Conservation (phyloP, 805 yeast species). For the Metschnikowia chrysomelidarum region DNA sequence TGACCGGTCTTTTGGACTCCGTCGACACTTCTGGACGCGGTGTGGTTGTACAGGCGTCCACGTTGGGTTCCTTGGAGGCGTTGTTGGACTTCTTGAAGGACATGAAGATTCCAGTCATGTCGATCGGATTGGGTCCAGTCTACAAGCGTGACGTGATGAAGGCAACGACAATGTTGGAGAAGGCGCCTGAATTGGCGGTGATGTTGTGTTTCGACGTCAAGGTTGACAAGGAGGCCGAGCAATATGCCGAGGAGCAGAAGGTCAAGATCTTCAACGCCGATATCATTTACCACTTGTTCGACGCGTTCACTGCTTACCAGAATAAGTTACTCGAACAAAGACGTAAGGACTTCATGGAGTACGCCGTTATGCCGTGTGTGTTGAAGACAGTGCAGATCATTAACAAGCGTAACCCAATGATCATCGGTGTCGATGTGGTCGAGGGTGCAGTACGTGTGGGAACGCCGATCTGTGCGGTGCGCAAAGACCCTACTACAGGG, state of each 20-base stretch:
- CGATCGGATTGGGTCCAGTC: constrained; percentile 97
- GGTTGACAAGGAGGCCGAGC: constrained; percentile 97
- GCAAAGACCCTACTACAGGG: constrained; percentile 81
- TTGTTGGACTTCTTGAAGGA: constrained; percentile 93
- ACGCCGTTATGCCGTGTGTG: constrained; percentile 94
- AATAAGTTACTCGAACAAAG: constrained; percentile 81
- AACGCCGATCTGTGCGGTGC: constrained; percentile 94
- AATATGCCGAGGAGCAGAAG: constrained; percentile 91
- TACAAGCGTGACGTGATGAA: constrained; percentile 98
- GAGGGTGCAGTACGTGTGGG: constrained; percentile 91
- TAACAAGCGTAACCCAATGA: constrained; percentile 98
- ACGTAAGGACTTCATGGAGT: constrained; percentile 82
- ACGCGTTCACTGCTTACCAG: constrained; percentile 91
- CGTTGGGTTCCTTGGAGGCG: constrained; percentile 97
- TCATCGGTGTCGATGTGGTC: constrained; percentile 94
- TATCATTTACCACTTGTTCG: constrained; percentile 94
- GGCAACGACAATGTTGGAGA: constrained; percentile 94
- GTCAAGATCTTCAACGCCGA: constrained; percentile 93
- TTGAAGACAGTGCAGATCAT: constrained; percentile 92
- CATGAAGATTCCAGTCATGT: constrained; percentile 99
- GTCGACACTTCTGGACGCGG: constrained; percentile 95
- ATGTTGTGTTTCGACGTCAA: constrained; percentile 98
- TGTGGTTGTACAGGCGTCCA: constrained; percentile 97
- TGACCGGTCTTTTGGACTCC: constrained; percentile 90
- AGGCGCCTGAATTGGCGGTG: constrained; percentile 93